Percentiles rank a stretch among this genome's conserved stretches.
Evolutionary conservation across 2,329 filamentous ascomycete species (phyloP).

Genomic region (Pezicula rhizophila): DNA sequence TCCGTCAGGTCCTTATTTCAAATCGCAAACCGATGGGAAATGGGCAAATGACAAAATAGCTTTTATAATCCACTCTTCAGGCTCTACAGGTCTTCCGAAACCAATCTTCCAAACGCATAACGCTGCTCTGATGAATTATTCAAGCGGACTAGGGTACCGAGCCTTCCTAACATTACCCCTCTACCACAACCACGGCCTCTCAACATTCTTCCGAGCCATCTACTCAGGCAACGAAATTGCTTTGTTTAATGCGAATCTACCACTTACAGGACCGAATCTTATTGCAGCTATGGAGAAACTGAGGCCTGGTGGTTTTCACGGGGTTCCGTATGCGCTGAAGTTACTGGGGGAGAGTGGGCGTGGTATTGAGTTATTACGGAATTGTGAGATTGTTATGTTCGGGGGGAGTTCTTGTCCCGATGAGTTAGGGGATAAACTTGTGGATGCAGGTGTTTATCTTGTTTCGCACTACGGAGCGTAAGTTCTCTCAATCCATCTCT

Average conservation of each 20-base stretch:
- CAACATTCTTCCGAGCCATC: constrained; percentile 47
- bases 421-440: constrained; percentile 48
- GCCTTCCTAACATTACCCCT: constrained; percentile 50
- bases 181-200: constrained; percentile 54
- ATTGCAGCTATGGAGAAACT: constrained; percentile 36
- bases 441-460: constrained; percentile 46
- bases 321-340: constrained; percentile 60
- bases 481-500: constrained; percentile 22
- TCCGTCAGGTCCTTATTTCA: constrained; percentile 9
- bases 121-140: constrained; percentile 24
- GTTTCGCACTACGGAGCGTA: constrained; percentile 51
- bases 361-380: constrained; percentile 41
- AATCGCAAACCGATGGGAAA: constrained; percentile 3
- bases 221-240: constrained; percentile 43
- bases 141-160: constrained; percentile 17
- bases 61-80: constrained; percentile 21
- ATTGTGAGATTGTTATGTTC: constrained; percentile 47
- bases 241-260: constrained; percentile 48
- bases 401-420: constrained; percentile 55
- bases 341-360: constrained; percentile 51
- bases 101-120: constrained; percentile 46
- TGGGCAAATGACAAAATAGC: constrained; percentile 1
- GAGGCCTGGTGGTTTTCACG: constrained; percentile 49
- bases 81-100: constrained; percentile 55
- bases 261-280: constrained; percentile 45